Conservation (phyloP, 495 filamentous ascomycete genomes). For the Annulohypoxylon nitens region DNA sequence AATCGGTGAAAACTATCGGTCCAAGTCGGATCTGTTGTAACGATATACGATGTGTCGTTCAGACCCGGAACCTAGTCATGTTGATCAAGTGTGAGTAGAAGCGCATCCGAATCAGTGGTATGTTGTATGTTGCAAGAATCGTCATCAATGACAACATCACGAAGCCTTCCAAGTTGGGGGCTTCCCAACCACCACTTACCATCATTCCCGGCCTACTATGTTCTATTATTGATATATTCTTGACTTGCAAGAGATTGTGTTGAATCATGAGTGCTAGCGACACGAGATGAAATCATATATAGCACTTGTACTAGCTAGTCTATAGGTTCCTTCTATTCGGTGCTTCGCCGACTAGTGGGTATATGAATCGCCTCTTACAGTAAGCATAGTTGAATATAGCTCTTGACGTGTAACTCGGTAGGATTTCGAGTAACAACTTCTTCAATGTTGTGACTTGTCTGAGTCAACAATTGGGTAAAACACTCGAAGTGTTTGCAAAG, state of each 20-base stretch:
- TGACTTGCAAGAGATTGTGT: background rate
- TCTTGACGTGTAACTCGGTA: background rate
- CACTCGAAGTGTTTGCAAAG: background rate
- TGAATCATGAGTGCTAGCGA: constrained; percentile 6
- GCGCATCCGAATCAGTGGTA: background rate
- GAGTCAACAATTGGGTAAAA: background rate
- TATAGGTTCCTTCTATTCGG: constrained; percentile 21
- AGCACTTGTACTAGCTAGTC: background rate
- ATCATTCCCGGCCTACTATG: no score
- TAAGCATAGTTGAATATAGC: background rate
- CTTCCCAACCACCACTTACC: background rate
- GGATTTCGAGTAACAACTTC: background rate
- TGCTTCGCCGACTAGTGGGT: constrained; percentile 8
- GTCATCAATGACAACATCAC: constrained; percentile 31
- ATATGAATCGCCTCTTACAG: constrained; percentile 9
- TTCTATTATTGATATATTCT: background rate
- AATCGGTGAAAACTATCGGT: background rate
- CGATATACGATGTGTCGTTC: background rate
- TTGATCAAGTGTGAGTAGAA: background rate
- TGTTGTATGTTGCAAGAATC: constrained; percentile 19
- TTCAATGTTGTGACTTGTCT: background rate
- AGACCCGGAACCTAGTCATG: background rate
- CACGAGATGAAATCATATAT: constrained; percentile 30
- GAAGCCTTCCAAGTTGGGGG: background rate
- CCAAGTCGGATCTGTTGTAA: background rate